Base-by-base conservation (phyloP, 1,284 basidiomycete species). In the Lentinula novae-zelandiae region DNA sequence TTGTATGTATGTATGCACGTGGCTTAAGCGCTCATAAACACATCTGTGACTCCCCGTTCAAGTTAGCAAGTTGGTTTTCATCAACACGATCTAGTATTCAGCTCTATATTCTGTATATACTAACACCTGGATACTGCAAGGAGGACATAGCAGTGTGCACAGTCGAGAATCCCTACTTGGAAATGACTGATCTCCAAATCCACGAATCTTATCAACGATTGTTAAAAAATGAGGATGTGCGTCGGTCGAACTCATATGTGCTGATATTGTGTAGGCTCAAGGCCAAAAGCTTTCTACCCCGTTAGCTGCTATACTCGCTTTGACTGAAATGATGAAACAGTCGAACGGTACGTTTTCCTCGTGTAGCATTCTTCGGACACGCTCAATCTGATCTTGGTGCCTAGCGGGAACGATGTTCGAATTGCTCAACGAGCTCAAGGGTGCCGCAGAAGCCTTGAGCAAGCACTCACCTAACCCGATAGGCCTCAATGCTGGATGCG, bases 371-470 rank as follows among this genome's bases (percentile, higher is more conserved):
- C 40, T 31, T 53, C 12, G 34, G 27, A 40, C 13, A 31, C 40
- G 31, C 20, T 27, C 36, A 51, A 46, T 20, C 53, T 53, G 57
- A 39, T 57, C 58, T 63, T 63, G 31, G 52, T 57, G 20, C 31
- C 22, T 58, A 84, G 92, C 92, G 42, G 92, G 87, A 6, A 96
- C 95, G 22, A 95, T 94, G 84, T 93, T 93, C 67, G 94, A 96
- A 73, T 85, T 96, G 52, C 88, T 93, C 49, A 85, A 91, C 66
- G 90, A 87, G 58, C 82, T 96, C 66, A 86, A 92, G 62, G 82
- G 88, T 50, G 90, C 88, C 33, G 90, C 92, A 1, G 78, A 86
- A 60, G 76, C 78, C 15, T 77, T 96, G 57, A 88, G 85, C 67
- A 72, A 78, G 27, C 81, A 81, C 20, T 82, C 87, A 0, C 78